Conservation (phyloP, 2,329 filamentous ascomycete species). For the Ceratocystiopsis sp. region DNA sequence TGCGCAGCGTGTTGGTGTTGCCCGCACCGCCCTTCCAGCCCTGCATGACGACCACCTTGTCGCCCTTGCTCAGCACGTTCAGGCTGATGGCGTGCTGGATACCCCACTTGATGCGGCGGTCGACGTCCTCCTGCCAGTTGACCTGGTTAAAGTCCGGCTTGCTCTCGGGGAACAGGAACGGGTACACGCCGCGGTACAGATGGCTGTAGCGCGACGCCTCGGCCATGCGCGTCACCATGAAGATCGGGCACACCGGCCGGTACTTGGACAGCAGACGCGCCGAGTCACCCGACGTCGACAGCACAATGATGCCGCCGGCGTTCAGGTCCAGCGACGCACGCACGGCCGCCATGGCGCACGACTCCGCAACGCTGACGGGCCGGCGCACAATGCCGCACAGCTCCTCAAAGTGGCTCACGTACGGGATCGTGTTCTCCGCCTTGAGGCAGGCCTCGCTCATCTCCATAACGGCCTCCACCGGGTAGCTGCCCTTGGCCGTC, state of each 20-base stretch:
- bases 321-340: constrained; percentile 91
- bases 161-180: constrained; percentile 80
- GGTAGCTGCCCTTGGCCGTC: constrained; percentile 96
- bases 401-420: constrained; percentile 94
- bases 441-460: constrained; percentile 97
- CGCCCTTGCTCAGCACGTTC: constrained; percentile 52
- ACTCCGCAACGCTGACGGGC: constrained; percentile 78
- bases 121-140: constrained; percentile 98
- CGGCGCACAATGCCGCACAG: constrained; percentile 67
- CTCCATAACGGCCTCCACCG: constrained; percentile 79
- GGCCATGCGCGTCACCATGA: constrained; percentile 90
- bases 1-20: constrained; percentile 68
- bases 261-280: constrained; percentile 96
- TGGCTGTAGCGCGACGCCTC: constrained; percentile 79
- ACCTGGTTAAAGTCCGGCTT: constrained; percentile 89
- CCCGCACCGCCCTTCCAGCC: constrained; percentile 86
- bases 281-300: constrained; percentile 90
- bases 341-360: constrained; percentile 92
- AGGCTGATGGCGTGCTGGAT: constrained; percentile 76
- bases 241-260: constrained; percentile 94
- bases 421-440: constrained; percentile 93
- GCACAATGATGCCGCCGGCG: constrained; percentile 85
- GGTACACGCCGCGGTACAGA: constrained; percentile 94
- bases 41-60: constrained; percentile 69
- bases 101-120: constrained; percentile 94